A percentile compares a stretch with the other conserved stretches of the same genome.
Conservation (phyloP, 495 filamentous ascomycete genomes). For the Aspergillus mulundensis region DNA sequence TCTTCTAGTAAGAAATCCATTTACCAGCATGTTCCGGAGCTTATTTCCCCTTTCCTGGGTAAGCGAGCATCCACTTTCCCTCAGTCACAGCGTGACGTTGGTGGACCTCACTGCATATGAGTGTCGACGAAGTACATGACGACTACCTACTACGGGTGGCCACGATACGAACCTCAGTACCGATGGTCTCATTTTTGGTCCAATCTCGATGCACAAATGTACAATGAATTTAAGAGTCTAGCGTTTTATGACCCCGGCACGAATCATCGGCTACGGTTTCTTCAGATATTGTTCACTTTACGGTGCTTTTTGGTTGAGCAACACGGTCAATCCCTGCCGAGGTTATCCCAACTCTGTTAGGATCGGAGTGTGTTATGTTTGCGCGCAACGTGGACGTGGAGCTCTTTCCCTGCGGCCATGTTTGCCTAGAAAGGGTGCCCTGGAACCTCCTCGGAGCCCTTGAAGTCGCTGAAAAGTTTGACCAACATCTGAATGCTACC, state of each 20-base stretch:
- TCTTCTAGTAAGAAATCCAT: not conserved
- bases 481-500: constrained; percentile 37
- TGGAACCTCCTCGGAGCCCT: constrained; percentile 51
- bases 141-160: constrained; percentile 38
- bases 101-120: constrained; percentile 47
- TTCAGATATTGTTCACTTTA: constrained; percentile 55
- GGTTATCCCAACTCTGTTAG: constrained; percentile 51
- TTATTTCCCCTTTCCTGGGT: constrained; percentile 38
- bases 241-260: constrained; percentile 62
- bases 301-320: constrained; percentile 47
- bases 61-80: constrained; percentile 41
- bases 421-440: constrained; percentile 44
- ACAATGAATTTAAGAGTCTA: constrained; percentile 69
- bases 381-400: constrained; percentile 32
- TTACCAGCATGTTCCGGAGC: constrained; percentile 4
- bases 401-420: constrained; percentile 41
- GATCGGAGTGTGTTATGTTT: constrained; percentile 34
- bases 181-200: constrained; percentile 75
- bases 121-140: constrained; percentile 54
- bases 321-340: constrained; percentile 38
- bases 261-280: constrained; percentile 48
- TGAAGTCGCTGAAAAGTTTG: constrained; percentile 52
- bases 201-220: constrained; percentile 77
- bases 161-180: constrained; percentile 62
- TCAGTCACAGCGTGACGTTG: constrained; percentile 29